A percentile compares a stretch with the other conserved stretches of the same genome.
Conservation (phyloP, 495 filamentous ascomycete genomes). For the Staphylotrichum tortipilum region DNA sequence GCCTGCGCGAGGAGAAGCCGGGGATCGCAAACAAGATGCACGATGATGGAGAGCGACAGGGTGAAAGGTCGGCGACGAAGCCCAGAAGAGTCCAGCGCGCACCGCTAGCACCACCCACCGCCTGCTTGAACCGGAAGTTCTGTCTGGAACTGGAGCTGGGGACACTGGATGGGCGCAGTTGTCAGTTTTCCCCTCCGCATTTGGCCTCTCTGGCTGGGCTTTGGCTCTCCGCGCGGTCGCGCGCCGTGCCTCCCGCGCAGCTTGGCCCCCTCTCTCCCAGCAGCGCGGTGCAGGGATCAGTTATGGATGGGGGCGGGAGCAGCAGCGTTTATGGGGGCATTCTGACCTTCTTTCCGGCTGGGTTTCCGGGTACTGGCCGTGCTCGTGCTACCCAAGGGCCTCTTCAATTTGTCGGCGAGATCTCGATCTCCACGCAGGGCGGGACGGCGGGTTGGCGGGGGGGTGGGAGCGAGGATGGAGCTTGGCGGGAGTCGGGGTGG, state of each 20-base stretch:
- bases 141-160: too few species aligned
- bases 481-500: neutral
- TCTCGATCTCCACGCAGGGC: neutral
- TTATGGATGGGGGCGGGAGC: neutral
- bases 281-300: conserved; percentile 1
- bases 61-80: too few species aligned
- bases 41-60: too few species aligned
- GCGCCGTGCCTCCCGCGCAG: conserved; percentile 2
- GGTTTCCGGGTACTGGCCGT: neutral
- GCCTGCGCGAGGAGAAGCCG: too few species aligned
- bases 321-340: neutral
- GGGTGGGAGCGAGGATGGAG: neutral
- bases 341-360: neutral
- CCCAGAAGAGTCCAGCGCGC: too few species aligned
- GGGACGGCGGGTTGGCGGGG: neutral
- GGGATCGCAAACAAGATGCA: too few species aligned
- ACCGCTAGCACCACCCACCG: too few species aligned
- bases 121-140: too few species aligned
- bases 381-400: neutral
- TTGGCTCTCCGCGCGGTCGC: neutral
- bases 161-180: neutral
- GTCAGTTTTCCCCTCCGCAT: neutral
- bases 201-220: too few species aligned
- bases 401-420: neutral
- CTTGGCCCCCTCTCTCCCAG: neutral